A percentile compares a stretch with the other conserved stretches of the same genome.
These are phyloP conservation scores for Phialophora expanda DNA, from an alignment of 2,329 filamentous ascomycete species.

Conservation along the genomic window DNA sequence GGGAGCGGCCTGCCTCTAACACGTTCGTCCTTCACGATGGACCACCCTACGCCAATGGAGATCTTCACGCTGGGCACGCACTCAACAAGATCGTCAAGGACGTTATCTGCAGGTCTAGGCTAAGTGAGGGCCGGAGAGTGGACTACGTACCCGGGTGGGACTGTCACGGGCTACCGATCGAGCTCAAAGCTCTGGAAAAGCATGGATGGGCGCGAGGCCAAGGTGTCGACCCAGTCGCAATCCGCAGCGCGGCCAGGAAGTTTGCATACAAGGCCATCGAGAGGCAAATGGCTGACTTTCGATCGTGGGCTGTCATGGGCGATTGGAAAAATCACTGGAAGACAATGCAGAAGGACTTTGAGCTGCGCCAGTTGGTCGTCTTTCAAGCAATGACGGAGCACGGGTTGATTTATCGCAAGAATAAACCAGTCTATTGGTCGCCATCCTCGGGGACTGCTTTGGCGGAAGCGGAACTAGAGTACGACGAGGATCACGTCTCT, in stretches of 20 bases:
- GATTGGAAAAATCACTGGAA: slow-evolving; percentile 68
- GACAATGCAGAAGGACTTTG: slow-evolving; percentile 67
- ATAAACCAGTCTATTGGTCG: slow-evolving; percentile 70
- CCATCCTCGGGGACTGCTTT: slow-evolving; percentile 68
- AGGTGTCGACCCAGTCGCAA: slow-evolving; percentile 52
- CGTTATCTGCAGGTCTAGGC: slow-evolving; percentile 80
- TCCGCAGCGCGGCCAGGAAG: slow-evolving; percentile 60
- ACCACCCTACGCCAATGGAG: slow-evolving; percentile 93
- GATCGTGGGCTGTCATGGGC: slow-evolving; percentile 66
- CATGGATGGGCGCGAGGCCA: slow-evolving; percentile 48
- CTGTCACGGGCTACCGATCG: slow-evolving; percentile 95
- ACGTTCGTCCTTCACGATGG: slow-evolving; percentile 90
- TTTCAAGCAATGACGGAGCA: slow-evolving; percentile 68
- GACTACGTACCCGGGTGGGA: slow-evolving; percentile 94
- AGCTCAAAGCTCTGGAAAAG: slow-evolving; percentile 86
- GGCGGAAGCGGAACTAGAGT: slow-evolving; percentile 69
- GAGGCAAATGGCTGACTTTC: slow-evolving; percentile 64
- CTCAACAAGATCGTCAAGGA: slow-evolving; percentile 98
- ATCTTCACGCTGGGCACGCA: slow-evolving; percentile 88
- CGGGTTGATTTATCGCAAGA: slow-evolving; percentile 65
- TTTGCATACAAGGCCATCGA: slow-evolving; percentile 63
- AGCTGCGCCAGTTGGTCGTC: slow-evolving; percentile 64
- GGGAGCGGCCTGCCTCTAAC: slow-evolving; percentile 54
- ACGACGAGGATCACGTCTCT: slow-evolving; percentile 65
- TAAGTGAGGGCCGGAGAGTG: slow-evolving; percentile 77